Percentiles rank a stretch among this genome's conserved stretches.
Conservation (phyloP, 2,329 filamentous ascomycete species). For the Mycosphaerella sp. region DNA sequence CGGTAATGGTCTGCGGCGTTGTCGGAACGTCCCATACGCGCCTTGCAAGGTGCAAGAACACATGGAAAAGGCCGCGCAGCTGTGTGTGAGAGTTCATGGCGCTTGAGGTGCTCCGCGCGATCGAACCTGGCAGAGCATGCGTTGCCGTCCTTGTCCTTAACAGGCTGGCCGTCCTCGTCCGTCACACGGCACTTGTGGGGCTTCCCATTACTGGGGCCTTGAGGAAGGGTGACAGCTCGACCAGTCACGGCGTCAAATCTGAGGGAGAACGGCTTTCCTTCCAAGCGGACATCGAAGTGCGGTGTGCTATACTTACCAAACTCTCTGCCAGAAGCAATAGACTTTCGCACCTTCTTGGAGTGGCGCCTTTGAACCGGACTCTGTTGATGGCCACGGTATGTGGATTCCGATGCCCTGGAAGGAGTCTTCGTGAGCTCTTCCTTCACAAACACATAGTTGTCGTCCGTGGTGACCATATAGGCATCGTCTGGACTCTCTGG, state of each 20-base stretch:
- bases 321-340: slow-evolving; percentile 4
- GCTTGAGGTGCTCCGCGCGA: slow-evolving; percentile 32
- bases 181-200: slow-evolving; percentile 18
- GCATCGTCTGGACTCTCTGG: slow-evolving; percentile 15
- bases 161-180: slow-evolving; percentile 6
- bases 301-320: slow-evolving; percentile 7
- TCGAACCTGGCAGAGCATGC: slow-evolving; percentile 23
- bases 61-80: slow-evolving; percentile 21
- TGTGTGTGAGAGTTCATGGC: slow-evolving; percentile 25
- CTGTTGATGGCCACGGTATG: not conserved
- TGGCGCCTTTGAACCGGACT: not conserved
- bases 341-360: slow-evolving; percentile 15
- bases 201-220: slow-evolving; percentile 8
- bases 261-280: slow-evolving; percentile 8
- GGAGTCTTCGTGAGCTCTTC: slow-evolving; percentile 3
- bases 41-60: slow-evolving; percentile 21
- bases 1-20: slow-evolving; percentile 32
- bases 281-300: slow-evolving; percentile 9
- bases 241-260: not conserved
- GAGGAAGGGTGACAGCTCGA: not conserved
- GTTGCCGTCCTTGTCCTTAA: slow-evolving; percentile 4
- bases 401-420: not conserved
- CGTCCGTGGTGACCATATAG: slow-evolving; percentile 23
- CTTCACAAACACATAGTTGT: slow-evolving; percentile 22
- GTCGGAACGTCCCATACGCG: slow-evolving; percentile 25